Percentiles rank a stretch among this genome's conserved stretches.
Evolutionary conservation across 208 protist species (phyloP).

Genomic region (Crithidia expoeki): DNA sequence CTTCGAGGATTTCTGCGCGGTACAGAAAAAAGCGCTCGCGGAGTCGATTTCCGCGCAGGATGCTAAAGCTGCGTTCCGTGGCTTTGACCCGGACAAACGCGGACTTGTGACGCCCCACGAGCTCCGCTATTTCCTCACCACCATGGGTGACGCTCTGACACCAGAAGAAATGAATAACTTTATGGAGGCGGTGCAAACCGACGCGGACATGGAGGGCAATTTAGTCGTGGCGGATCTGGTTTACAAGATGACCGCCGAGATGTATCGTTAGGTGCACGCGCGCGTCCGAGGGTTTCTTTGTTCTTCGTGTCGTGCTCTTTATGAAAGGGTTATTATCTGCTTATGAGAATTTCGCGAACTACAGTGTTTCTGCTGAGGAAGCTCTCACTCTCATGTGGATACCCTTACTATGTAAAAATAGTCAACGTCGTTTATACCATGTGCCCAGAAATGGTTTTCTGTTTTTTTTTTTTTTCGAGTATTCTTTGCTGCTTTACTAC

Average conservation of each 20-base stretch:
- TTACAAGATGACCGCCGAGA: slow-evolving; percentile 87
- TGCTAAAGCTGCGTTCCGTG: slow-evolving; percentile 90
- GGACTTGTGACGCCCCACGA: slow-evolving; percentile 93
- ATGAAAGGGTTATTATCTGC: too few relatives aligned
- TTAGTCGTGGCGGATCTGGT: slow-evolving; percentile 74
- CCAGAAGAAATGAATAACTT: slow-evolving; percentile 92
- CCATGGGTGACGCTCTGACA: slow-evolving; percentile 92
- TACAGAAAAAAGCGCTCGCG: slow-evolving; percentile 63
- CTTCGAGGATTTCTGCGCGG: slow-evolving; percentile 81
- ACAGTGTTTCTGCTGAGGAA: too few relatives aligned
- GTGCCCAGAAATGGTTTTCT: too few relatives aligned
- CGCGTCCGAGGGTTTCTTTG: neutral
- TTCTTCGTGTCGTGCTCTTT: neutral
- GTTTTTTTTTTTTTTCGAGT: too few relatives aligned
- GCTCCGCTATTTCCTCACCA: slow-evolving; percentile 94
- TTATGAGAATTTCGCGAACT: too few relatives aligned
- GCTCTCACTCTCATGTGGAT: too few relatives aligned
- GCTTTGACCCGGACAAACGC: slow-evolving; percentile 94
- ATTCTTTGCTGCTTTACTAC: too few relatives aligned
- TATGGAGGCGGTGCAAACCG: slow-evolving; percentile 81
- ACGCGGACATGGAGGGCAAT: slow-evolving; percentile 92
- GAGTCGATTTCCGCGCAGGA: slow-evolving; percentile 69
- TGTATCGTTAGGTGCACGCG: slow-evolving; percentile 53
- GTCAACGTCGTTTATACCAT: too few relatives aligned
- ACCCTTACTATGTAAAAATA: too few relatives aligned